Conservation (phyloP, 164 flowering plant species). For the Liquidambar formosana region DNA sequence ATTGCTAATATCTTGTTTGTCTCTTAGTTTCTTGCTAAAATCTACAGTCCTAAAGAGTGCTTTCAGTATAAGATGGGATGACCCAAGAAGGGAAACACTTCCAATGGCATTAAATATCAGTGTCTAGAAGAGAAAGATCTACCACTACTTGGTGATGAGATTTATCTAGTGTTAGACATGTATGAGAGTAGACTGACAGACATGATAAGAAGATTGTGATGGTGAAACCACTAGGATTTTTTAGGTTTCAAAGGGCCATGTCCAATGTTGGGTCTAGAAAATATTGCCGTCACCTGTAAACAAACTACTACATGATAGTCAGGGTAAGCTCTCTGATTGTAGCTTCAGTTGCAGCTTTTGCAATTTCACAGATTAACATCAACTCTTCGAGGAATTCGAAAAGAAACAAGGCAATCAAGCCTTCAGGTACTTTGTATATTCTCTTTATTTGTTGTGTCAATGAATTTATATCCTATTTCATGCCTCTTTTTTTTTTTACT, state of each 20-base stretch:
- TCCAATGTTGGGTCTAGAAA: too few relatives aligned
- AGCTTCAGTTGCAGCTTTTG: slow-evolving; percentile 15
- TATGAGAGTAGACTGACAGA: too few relatives aligned
- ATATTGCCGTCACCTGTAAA: too few relatives aligned
- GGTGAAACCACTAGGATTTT: too few relatives aligned
- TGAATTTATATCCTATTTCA: too few relatives aligned
- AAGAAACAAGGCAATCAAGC: not conserved
- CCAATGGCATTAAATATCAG: slow-evolving; percentile 14
- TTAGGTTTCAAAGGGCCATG: too few relatives aligned
- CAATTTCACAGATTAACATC: slow-evolving; percentile 12
- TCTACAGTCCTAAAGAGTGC: too few relatives aligned
- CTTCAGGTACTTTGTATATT: slow-evolving; percentile 3
- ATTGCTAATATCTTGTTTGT: too few relatives aligned
- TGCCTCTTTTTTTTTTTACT: too few relatives aligned
- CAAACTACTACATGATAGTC: slow-evolving; percentile 11
- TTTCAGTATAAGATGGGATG: too few relatives aligned
- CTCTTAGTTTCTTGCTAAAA: too few relatives aligned
- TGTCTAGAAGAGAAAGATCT: slow-evolving; percentile 6
- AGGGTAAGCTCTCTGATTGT: slow-evolving; percentile 10
- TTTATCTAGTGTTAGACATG: not conserved
- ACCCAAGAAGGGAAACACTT: too few relatives aligned
- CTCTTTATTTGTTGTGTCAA: not conserved
- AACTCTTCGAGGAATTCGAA: slow-evolving; percentile 1
- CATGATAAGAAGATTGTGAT: not conserved
- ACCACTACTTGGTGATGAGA: slow-evolving; percentile 22